Evolutionary conservation across 1,139 yeast species (phyloP).

Genomic region (Casaregolazyma suthepensis): DNA sequence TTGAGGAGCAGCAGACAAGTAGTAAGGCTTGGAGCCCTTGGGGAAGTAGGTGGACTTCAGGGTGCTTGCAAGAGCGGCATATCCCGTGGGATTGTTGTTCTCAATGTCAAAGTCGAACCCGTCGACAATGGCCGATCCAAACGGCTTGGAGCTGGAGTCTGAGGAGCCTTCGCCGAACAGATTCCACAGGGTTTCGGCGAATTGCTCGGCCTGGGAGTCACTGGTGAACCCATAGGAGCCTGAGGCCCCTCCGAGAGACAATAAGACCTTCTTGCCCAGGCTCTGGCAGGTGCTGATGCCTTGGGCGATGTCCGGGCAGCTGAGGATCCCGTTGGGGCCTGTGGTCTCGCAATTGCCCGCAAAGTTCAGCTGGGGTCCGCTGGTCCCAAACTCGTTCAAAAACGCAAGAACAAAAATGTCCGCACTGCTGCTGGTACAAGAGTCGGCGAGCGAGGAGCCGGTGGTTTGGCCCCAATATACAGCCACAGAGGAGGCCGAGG

Average conservation of each 20-base stretch:
- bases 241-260: slow-evolving; percentile 84
- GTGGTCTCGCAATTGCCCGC: slow-evolving; percentile 48
- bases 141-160: slow-evolving; percentile 52
- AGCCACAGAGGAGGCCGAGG: slow-evolving; percentile 37
- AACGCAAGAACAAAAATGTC: slow-evolving; percentile 74
- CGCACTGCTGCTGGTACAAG: slow-evolving; percentile 62
- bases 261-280: slow-evolving; percentile 66
- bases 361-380: slow-evolving; percentile 51
- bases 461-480: slow-evolving; percentile 91
- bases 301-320: slow-evolving; percentile 37
- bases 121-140: slow-evolving; percentile 60
- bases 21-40: slow-evolving; percentile 46
- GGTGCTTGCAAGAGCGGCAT: slow-evolving; percentile 44
- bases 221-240: slow-evolving; percentile 70
- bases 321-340: slow-evolving; percentile 26
- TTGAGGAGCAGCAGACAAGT: slow-evolving; percentile 92
- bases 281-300: slow-evolving; percentile 82
- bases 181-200: slow-evolving; percentile 78
- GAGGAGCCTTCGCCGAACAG: slow-evolving; percentile 72
- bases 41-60: slow-evolving; percentile 51
- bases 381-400: slow-evolving; percentile 53
- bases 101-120: slow-evolving; percentile 75
- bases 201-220: slow-evolving; percentile 56
- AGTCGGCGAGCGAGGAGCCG: slow-evolving; percentile 57
- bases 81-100: slow-evolving; percentile 46